Percentiles rank a stretch among this genome's conserved stretches.
Conservation (phyloP, 1,284 basidiomycete species). For the Schizophyllum commune region DNA sequence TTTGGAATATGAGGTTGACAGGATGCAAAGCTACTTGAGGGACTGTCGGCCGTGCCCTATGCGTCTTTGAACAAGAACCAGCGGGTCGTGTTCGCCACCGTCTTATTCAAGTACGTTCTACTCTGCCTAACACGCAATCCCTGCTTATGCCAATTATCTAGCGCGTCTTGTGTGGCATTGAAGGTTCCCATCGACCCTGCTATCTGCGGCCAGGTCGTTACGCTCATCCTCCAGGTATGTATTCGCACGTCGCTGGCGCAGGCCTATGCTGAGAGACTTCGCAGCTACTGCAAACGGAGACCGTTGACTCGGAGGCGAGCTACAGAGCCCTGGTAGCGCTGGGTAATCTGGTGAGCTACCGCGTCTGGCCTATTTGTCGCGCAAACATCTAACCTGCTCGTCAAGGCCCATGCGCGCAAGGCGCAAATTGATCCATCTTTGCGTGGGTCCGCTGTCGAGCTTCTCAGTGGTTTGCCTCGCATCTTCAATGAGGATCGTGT, state of each 20-base stretch:
- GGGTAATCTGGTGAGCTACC: conserved; percentile 71
- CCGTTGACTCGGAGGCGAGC: conserved; percentile 70
- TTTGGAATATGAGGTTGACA: neutral
- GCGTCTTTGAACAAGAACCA: conserved; percentile 59
- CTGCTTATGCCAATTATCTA: conserved; percentile 19
- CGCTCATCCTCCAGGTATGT: conserved; percentile 41
- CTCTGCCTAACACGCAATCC: neutral
- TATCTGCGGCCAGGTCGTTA: conserved; percentile 30
- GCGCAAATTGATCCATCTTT: conserved; percentile 30
- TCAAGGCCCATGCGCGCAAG: conserved; percentile 27
- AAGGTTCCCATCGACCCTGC: conserved; percentile 29
- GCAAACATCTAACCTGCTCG: conserved; percentile 36
- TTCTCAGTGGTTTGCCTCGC: conserved; percentile 30
- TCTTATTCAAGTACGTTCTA: conserved; percentile 70
- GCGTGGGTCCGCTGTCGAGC: conserved; percentile 30
- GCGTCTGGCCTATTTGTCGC: conserved; percentile 1
- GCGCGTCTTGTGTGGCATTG: conserved; percentile 55
- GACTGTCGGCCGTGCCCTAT: conserved; percentile 43
- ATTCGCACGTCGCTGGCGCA: neutral
- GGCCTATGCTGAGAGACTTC: neutral
- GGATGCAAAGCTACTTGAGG: conserved; percentile 42
- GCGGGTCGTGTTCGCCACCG: conserved; percentile 66
- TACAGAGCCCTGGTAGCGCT: conserved; percentile 84
- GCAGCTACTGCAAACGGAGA: conserved; percentile 62
- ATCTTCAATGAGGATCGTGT: conserved; percentile 55